A percentile compares a stretch with the other conserved stretches of the same genome.
These are phyloP conservation scores for Stellera chamaejasme DNA, from an alignment of 345 rosid species.

Conservation along the genomic window DNA sequence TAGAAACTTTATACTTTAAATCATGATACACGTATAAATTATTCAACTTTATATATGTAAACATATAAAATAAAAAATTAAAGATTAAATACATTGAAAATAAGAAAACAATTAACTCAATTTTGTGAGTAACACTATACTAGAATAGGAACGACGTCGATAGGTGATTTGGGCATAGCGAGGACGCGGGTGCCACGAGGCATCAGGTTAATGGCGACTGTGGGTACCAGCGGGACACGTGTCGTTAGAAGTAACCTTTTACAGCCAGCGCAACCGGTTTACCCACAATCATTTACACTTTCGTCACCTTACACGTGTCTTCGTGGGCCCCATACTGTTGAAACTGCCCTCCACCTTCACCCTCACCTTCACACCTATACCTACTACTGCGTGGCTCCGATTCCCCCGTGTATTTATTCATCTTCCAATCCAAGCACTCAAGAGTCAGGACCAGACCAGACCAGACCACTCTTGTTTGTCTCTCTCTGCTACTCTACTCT, in stretches of 20 bases:
- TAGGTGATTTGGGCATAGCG: too few species aligned
- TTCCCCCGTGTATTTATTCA: conserved; percentile 9
- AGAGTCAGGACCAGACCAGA: too few species aligned
- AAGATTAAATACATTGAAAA: too few species aligned
- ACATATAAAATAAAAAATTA: too few species aligned
- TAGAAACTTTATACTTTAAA: too few species aligned
- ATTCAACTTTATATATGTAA: too few species aligned
- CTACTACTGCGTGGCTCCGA: conserved; percentile 13
- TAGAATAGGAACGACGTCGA: too few species aligned
- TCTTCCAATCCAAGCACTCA: too few species aligned
- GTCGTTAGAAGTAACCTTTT: background rate
- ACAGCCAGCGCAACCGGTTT: conserved; percentile 3
- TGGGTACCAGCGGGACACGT: conserved; percentile 13
- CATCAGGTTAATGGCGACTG: conserved; percentile 10
- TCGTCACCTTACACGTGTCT: conserved; percentile 28
- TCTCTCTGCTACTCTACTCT: background rate
- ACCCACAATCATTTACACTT: background rate
- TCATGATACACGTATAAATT: too few species aligned
- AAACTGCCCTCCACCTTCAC: conserved; percentile 9
- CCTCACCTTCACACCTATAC: too few species aligned
- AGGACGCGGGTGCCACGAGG: conserved; percentile 9
- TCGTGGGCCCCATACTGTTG: conserved; percentile 22
- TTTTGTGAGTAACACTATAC: too few species aligned
- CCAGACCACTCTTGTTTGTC: background rate
- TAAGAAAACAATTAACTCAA: too few species aligned